Evolutionary conservation across 345 rosid species (phyloP), one percentile per base, ranked within the genome.

Genomic region (Eutrema japonicum): DNA sequence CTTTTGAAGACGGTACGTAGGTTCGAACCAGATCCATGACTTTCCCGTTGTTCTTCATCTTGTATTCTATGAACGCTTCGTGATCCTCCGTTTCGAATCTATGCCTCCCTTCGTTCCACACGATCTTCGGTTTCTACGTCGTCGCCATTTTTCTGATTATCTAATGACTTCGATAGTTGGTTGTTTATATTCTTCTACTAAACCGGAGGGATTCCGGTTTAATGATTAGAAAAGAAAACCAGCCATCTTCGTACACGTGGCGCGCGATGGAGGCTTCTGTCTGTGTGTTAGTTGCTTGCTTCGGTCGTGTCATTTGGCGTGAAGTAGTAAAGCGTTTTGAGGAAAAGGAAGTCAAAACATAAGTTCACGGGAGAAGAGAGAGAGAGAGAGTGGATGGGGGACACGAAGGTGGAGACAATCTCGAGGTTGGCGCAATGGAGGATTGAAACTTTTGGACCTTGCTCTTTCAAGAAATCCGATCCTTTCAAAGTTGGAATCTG

Each of bases 381-480:
- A 47, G 37, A 48, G 54, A 52, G 42, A 47, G 58, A 53, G 79
- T 30, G 52, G 69, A 88, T 90, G 92, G 88, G 76, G 54, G 98
- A 91, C 76, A 83, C 96, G 43, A 86, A 82, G 80, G 98, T 91
- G 55, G 97, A 88, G 77, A 94, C 96, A 2, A 85, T 91, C 78
- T 94, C 97, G 42, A 85, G 97, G 48, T 82, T 91, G 41, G 98
- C 96, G 10, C 98, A 91, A 75, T 94, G 98, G 98, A 85, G 83
- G 79, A 87, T 94, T 82, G 95, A 89, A 16, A 89, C 79, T 79
- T 88, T 87, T 54, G 95, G 96, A 4, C 89, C 97, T 71, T 83
- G 83, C 57, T 82, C 91, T 52, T 89, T 75, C 86, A 86, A 80
- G 43, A 94, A 88, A 51, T 94, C 98, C 36, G 97, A 94, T 49